Evolutionary conservation across 1,139 yeast species (phyloP), one percentile per base, ranked within the genome.

Genomic region (Blastobotrys illinoisensis): DNA sequence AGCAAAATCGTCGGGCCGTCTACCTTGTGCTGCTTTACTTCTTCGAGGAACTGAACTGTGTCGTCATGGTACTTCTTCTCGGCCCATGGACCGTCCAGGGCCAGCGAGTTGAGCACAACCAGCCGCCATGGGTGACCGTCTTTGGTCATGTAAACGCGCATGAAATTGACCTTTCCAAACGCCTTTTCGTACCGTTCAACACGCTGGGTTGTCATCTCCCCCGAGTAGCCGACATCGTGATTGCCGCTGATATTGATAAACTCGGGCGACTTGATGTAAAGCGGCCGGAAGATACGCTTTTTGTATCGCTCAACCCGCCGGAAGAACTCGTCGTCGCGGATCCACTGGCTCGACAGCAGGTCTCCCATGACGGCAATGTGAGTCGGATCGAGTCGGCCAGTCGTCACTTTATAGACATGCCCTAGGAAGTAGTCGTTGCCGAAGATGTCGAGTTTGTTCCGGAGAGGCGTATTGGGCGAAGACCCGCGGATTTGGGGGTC

Each of bases 401-500:
- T 78, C 86, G 91, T 83, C 13, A 79, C 78, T 1, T 71, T 63
- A 68, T 86, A 90, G 44, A 91, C 83, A 65, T 91, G 97, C 2
- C 96, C 95, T 60, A 93, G 73, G 65, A 85, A 93, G 64, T 82
- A 79, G 73, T 93, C 98, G 70, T 91, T 93, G 1, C 97, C 98
- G 64, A 72, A 85, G 53, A 88, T 85, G 66, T 93, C 99, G 40
- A 93, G 73, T 54, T 88, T 71, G 60, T 88, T 86, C 57, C 88
- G 76, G 64, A 85, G 83, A n/a, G 85, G 80, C 1, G 95, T 86
- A 50, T 75, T 74, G 3, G 56, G 49, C 85, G 88, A 83, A 60
- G 84, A 81, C 1, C 98, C 98, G 59, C 91, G 86, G 69, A 93
- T 90, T 71, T 93, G 99, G 0, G 99, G 99, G 67, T 93, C 99